Evolutionary conservation across 305 asterid genomes (phyloP).

Genomic region (Nicotiana rustica): DNA sequence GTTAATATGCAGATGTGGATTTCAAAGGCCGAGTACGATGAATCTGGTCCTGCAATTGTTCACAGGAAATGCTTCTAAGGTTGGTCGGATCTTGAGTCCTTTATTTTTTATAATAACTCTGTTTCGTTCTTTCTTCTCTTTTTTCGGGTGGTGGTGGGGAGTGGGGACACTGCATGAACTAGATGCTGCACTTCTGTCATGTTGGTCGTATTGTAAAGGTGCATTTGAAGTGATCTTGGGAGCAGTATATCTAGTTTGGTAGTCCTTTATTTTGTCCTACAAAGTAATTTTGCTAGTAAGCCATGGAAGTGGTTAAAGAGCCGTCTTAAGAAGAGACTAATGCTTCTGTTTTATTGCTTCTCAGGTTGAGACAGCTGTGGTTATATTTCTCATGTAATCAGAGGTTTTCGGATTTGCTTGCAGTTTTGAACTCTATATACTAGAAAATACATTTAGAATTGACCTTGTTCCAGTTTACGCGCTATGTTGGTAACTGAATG

Average conservation of each 20-base stretch:
- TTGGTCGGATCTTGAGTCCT: not conserved
- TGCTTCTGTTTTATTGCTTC: not conserved
- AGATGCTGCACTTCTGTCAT: not conserved
- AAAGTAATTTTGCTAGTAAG: not conserved
- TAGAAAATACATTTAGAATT: not conserved
- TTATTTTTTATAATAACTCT: too few relatives aligned
- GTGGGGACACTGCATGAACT: too few relatives aligned
- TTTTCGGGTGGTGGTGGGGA: too few relatives aligned
- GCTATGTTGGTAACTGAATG: not conserved
- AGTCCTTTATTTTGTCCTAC: not conserved
- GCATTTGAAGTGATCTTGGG: not conserved
- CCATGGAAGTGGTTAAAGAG: not conserved
- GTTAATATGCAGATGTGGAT: not conserved
- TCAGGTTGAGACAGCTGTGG: slow-evolving; percentile 2
- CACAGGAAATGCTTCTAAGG: not conserved
- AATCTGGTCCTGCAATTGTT: slow-evolving; percentile 10
- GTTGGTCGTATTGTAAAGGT: not conserved
- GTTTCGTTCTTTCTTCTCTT: too few relatives aligned
- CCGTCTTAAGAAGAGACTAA: not conserved
- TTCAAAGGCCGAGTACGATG: not conserved
- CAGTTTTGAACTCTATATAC: slow-evolving; percentile 24
- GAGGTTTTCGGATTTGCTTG: slow-evolving; percentile 5
- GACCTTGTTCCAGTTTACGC: not conserved
- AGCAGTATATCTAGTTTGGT: not conserved
- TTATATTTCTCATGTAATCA: slow-evolving; percentile 9